These are phyloP conservation scores for Phascolomyces articulosus DNA, from an alignment of 371 early-diverging fungal genomes.

Conservation along the genomic window DNA sequence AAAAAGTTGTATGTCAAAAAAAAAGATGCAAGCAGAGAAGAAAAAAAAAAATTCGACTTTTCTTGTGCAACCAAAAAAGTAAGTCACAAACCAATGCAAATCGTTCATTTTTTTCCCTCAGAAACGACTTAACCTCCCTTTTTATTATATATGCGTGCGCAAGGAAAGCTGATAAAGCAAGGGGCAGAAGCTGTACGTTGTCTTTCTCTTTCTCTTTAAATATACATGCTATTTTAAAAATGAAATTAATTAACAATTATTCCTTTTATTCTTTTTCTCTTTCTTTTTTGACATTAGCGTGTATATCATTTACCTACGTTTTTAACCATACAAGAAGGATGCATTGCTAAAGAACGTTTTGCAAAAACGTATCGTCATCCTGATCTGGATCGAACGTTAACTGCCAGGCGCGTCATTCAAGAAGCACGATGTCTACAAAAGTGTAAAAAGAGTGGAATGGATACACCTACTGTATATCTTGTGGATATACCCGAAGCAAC, in stretches of 20 bases:
- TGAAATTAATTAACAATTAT: no score
- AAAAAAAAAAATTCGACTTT: slow-evolving; percentile 12
- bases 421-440: slow-evolving; percentile 83
- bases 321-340: slow-evolving; percentile 29
- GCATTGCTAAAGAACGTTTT: slow-evolving; percentile 77
- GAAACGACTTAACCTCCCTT: neutral
- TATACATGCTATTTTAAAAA: neutral
- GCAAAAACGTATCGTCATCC: slow-evolving; percentile 93
- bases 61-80: slow-evolving; percentile 12
- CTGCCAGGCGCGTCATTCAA: slow-evolving; percentile 74
- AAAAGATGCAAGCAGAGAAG: slow-evolving; percentile 16
- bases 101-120: no score
- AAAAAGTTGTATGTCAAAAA: slow-evolving; percentile 9
- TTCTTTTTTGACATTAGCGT: no score
- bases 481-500: slow-evolving; percentile 70
- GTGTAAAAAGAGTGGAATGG: slow-evolving; percentile 75
- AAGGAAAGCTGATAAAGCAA: slow-evolving; percentile 18
- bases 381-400: slow-evolving; percentile 84
- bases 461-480: slow-evolving; percentile 82
- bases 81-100: neutral
- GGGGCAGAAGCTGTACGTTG: slow-evolving; percentile 31
- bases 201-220: neutral
- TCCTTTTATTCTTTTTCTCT: no score
- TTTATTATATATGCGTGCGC: neutral
- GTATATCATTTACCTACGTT: slow-evolving; percentile 24